Percentiles rank a stretch among this genome's conserved stretches.
These are phyloP conservation scores for Malus hybrid DNA, from an alignment of 331 rosid genomes.

Conservation along the genomic window DNA sequence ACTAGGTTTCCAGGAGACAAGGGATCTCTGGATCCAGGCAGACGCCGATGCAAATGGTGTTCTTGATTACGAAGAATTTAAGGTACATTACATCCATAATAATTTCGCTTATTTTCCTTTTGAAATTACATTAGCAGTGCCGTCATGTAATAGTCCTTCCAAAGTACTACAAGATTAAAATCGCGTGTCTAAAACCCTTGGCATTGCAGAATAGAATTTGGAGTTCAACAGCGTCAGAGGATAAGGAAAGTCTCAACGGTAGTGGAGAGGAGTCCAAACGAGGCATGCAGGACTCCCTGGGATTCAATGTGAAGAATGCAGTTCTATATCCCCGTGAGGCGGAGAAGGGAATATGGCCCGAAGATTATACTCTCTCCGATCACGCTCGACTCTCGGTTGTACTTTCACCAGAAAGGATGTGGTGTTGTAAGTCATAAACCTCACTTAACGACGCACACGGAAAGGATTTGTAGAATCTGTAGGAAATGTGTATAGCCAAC, in stretches of 20 bases:
- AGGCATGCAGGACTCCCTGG: constrained; percentile 34
- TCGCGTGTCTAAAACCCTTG: not conserved
- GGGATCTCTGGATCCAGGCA: constrained; percentile 75
- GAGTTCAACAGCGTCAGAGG: constrained; percentile 46
- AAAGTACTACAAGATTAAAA: not conserved
- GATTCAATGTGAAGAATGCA: constrained; percentile 72
- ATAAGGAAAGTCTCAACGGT: constrained; percentile 27
- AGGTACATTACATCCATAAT: constrained; percentile 39
- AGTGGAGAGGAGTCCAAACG: constrained; percentile 18
- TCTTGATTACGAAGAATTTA: constrained; percentile 65
- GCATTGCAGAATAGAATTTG: constrained; percentile 59
- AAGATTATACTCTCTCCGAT: constrained; percentile 75
- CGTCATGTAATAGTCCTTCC: not conserved
- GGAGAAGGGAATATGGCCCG: constrained; percentile 85
- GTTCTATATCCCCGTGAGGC: constrained; percentile 63
- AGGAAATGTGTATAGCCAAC: not conserved
- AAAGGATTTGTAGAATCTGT: constrained; percentile 1
- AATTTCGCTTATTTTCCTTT: not conserved
- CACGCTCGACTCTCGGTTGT: constrained; percentile 64
- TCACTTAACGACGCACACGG: not conserved
- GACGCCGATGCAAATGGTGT: constrained; percentile 64
- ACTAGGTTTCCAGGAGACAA: constrained; percentile 61
- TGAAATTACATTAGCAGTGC: not conserved
- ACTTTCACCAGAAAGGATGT: constrained; percentile 49
- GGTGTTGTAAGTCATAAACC: constrained; percentile 21